Evolutionary conservation across 345 rosid species (phyloP), one percentile per base, ranked within the genome.

Genomic region (Bruguiera gymnorhiza): DNA sequence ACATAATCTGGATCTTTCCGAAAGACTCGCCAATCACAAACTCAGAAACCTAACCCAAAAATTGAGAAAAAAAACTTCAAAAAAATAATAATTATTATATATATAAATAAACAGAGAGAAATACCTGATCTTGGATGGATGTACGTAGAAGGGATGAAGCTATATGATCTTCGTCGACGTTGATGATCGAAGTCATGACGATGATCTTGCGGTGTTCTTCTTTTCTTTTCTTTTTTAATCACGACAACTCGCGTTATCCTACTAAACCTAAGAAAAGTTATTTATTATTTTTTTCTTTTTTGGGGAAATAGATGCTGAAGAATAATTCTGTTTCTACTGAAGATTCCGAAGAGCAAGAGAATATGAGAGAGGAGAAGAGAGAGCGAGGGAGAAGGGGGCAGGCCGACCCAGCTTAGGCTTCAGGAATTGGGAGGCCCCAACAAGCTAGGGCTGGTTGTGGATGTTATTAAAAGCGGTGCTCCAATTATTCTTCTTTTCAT

Each of bases 51-150:
- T 11, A 39, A 39, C 16, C 46, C 4, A 39, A 43, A 11, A 43
- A 43, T 56, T 24, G 16, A 6, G 26, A 24, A 4, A 24, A 24
- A 56, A 18, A 21, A 24, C 24, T 24, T 24, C 0, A 24, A 24
- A 24, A 24, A 24, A 56, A 24, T 0, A 24, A 56, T 5, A 21
- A 52, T 20, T 3, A 16, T 18, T 50, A 9, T 10, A 26, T 27
- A 10, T 2, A 4, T 4, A 55, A 23, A 21, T 20, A 24, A 53
- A 24, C 1, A 19, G 8, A 18, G 18, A 1, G 7, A 57, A 37
- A 30, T 32, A 84, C 85, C 87, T 74, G 68, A 76, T 84, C 78
- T 20, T 60, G 69, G 62, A 76, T 32, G 36, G 74, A 71, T 31
- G 67, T 36, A 71, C 53, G 73, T 36, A 5, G n/a, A 30, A 75